Base-by-base conservation (phyloP, 805 yeast species). In the Starmerella stigmatis region DNA sequence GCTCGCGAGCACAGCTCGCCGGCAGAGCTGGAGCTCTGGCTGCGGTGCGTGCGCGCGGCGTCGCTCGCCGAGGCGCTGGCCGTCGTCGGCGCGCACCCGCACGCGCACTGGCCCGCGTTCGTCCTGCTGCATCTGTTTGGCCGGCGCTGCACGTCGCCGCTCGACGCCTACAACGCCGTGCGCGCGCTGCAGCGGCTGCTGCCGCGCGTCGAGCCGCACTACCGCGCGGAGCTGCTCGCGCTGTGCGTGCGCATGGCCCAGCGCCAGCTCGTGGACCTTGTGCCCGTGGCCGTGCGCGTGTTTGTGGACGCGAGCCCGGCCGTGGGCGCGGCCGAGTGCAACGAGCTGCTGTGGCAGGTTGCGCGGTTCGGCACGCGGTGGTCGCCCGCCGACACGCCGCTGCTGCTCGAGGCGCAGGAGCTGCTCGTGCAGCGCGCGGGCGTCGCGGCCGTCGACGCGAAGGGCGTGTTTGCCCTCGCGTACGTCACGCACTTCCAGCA, bases 381-480 rank as follows among this genome's bases (percentile, higher is more conserved):
- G 59, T 40, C 51, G 17, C 25, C 19, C 3, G 39, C 40, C 2
- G 58, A 57, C 15, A 41, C 50, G 5, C 41, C 47, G 13, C 38
- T 48, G 13, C 47, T 60, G 9, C 36, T 49, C 5, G 54, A 54
- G 17, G 62, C 63, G 2, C 61, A 57, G 34, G 45, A 51, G 21
- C 32, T 50, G 23, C 36, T 60, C 17, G 59, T 58, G 2, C 43
- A 29, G 20, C 51, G 46, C 4, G 46, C 57, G 43, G 55, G 48
- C 10, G 26, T 27, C 7, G 26, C 25, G 11, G 32, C 32, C 2
- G 10, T 61, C 7, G 63, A 60, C 41, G 44, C 57, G 3, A 61
- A 62, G 44, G 65, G 65, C 5, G 46, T 55, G 16, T 45, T 59
- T 16, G 58, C 59, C 9, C 38, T 62, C 29, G 60, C 63, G 5